These are phyloP conservation scores for Trametes versicolor DNA, from an alignment of 1,284 basidiomycete genomes.

Conservation along the genomic window DNA sequence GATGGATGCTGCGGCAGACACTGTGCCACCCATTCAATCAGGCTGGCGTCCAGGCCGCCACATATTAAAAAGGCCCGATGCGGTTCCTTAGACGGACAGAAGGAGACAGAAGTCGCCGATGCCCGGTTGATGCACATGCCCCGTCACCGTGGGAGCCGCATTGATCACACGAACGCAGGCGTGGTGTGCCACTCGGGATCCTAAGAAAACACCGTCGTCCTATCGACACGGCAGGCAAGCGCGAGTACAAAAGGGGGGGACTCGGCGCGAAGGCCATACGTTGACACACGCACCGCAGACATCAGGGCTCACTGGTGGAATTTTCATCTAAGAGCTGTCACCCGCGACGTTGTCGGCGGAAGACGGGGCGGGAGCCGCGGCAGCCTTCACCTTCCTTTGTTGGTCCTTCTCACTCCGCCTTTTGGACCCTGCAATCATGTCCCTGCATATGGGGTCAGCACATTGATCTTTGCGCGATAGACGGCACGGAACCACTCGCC, in stretches of 20 bases:
- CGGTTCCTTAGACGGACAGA: constrained; percentile 11
- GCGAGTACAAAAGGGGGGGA: constrained; percentile 1
- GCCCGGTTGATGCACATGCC: background rate
- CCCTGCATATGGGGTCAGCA: constrained; percentile 51
- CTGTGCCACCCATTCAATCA: constrained; percentile 29
- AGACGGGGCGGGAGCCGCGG: constrained; percentile 13
- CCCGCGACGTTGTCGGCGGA: constrained; percentile 22
- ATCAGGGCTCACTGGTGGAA: constrained; percentile 31
- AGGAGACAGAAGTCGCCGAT: background rate
- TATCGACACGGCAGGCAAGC: constrained; percentile 16
- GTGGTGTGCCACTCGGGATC: constrained; percentile 29
- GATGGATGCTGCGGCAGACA: constrained; percentile 6
- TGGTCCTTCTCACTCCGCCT: constrained; percentile 57
- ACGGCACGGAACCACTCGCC: constrained; percentile 51
- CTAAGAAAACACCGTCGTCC: constrained; percentile 7
- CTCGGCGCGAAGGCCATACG: constrained; percentile 12
- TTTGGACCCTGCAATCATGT: constrained; percentile 79
- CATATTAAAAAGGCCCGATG: constrained; percentile 14
- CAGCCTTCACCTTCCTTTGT: constrained; percentile 26
- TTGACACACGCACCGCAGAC: constrained; percentile 22
- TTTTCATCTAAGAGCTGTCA: constrained; percentile 26
- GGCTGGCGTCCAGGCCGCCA: constrained; percentile 12
- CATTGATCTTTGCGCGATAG: constrained; percentile 25
- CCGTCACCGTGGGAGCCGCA: background rate
- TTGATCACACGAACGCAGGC: background rate